Evolutionary conservation across 805 yeast species (phyloP).

Genomic region (Candida odintsovae): DNA sequence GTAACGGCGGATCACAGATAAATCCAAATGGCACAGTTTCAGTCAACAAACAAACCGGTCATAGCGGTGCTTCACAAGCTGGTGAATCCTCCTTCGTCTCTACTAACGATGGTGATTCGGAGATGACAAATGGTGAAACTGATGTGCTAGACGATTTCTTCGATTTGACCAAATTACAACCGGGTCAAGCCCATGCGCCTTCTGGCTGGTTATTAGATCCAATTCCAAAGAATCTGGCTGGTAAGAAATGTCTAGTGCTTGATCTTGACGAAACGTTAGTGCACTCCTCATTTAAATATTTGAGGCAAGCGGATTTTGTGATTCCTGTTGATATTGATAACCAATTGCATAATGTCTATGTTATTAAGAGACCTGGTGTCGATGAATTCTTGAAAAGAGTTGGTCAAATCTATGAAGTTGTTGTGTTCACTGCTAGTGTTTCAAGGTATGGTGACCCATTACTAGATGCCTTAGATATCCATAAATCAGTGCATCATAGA

Average conservation of each 20-base stretch:
- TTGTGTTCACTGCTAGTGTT: constrained; percentile 95
- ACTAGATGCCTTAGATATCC: constrained; percentile 78
- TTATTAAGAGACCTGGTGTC: constrained; percentile 96
- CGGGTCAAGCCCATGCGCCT: constrained; percentile 62
- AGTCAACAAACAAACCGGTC: constrained; percentile 3
- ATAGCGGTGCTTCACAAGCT: neutral
- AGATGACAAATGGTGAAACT: constrained; percentile 21
- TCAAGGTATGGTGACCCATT: constrained; percentile 95
- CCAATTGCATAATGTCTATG: constrained; percentile 90
- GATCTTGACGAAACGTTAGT: constrained; percentile 96
- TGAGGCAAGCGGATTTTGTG: constrained; percentile 91
- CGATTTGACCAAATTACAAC: constrained; percentile 61
- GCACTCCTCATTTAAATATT: constrained; percentile 88
- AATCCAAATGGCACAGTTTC: neutral
- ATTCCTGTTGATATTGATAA: constrained; percentile 96
- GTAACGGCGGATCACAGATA: neutral
- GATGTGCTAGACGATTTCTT: constrained; percentile 33
- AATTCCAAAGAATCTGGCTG: constrained; percentile 40
- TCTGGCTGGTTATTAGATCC: constrained; percentile 64
- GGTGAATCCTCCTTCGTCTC: constrained; percentile 5
- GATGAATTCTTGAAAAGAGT: constrained; percentile 84
- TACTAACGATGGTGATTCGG: constrained; percentile 16
- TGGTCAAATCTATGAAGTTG: constrained; percentile 87
- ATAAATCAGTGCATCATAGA: constrained; percentile 77
- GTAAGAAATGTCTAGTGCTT: constrained; percentile 79